These are phyloP conservation scores for Fusarium sp. DNA, from an alignment of 2,329 filamentous ascomycete species.

Conservation along the genomic window DNA sequence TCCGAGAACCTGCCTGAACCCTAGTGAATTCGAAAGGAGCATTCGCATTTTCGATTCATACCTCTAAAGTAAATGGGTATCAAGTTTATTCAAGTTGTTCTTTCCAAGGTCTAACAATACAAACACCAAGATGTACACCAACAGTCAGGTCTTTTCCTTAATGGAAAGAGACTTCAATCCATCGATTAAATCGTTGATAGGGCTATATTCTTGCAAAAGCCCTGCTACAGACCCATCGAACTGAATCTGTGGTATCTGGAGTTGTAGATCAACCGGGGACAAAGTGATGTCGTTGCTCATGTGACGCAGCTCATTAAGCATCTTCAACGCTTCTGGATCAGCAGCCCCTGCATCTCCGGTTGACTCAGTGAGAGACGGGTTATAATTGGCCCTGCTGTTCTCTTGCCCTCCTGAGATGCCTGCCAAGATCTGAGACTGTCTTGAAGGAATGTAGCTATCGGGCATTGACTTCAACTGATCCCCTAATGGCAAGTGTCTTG, in stretches of 20 bases:
- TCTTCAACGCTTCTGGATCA: not conserved
- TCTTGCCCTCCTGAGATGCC: not conserved
- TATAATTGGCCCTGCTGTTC: not conserved
- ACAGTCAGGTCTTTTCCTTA: fast-evolving
- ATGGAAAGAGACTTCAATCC: not conserved
- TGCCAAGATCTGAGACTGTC: not conserved
- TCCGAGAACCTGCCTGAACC: too few relatives aligned
- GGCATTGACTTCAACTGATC: not conserved
- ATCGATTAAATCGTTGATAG: not conserved
- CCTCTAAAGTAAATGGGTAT: not conserved
- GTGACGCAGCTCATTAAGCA: not conserved
- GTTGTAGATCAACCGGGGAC: not conserved
- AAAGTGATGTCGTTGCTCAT: not conserved
- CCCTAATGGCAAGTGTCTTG: not conserved
- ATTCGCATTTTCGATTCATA: too few relatives aligned
- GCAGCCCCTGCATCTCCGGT: fast-evolving
- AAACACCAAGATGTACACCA: not conserved
- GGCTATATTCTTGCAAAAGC: not conserved
- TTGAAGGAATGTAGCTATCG: not conserved
- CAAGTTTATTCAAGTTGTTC: not conserved
- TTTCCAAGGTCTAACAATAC: not conserved
- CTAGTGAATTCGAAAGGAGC: too few relatives aligned
- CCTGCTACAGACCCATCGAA: not conserved
- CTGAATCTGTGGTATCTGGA: not conserved
- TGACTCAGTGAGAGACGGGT: not conserved